Evolutionary conservation across 2,329 filamentous ascomycete genomes (phyloP), one percentile per base, ranked within the genome.

Genomic region (Monilinia fructicola): DNA sequence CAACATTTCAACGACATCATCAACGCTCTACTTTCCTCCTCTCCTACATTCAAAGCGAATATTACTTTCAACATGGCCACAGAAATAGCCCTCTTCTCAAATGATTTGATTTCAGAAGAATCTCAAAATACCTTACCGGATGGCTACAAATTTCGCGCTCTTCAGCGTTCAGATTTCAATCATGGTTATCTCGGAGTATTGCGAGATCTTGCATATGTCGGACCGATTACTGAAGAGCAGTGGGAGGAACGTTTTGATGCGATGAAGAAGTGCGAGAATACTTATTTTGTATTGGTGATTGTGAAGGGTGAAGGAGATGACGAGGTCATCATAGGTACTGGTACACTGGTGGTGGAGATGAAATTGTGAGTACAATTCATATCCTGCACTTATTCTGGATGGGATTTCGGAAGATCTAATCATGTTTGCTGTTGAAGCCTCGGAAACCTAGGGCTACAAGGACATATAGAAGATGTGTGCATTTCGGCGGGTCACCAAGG

Each of bases 381-480:
- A 44, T 40, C 31, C 23, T 6, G 10, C 4, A 28, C 55, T 26
- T 21, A 28, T 12, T 18, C 26, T 28, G 6, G 40, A 28, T 28
- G 11, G 5, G 35, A 3, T 9, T 16, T 26, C 6, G 6, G 2
- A 42, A 42, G 4, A 1, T 42, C 31, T 59, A 52, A 54, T 28
- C 6, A 23, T 42, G 3, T 26, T 53, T 14, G 9, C 12, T 23
- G 23, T 50, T 53, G 4, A 50, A 90, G 88, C 78, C 92, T 94
- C 72, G 91, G 93, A 77, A 87, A 85, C 72, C 84, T 94, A 60
- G 91, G 91, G 58, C 81, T 88, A 31, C 93, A 97, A 44, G 94
- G 93, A 12, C 94, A 98, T 79, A 96, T 98, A 78, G 94, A 98
- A 78, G 94, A 98, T 78, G 97, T 98, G 77, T 93, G 93, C 28